These are phyloP conservation scores for Aspergillus sp. DNA, from an alignment of 2,329 filamentous ascomycete genomes.

Conservation along the genomic window DNA sequence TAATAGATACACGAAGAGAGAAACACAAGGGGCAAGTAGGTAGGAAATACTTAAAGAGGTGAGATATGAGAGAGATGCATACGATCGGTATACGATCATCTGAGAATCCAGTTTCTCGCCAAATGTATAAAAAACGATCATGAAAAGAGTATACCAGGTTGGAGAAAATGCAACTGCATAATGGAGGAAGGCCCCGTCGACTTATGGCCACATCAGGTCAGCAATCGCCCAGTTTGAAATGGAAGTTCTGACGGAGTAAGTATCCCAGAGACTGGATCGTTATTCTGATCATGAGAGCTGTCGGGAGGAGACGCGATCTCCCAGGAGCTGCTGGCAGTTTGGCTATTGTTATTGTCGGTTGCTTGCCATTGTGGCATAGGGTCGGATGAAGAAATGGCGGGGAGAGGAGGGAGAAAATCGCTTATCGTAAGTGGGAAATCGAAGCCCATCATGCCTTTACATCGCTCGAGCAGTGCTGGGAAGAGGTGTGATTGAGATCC, in stretches of 20 bases:
- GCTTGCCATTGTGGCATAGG: background rate
- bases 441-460: conserved; percentile 31
- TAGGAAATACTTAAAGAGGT: too few relatives aligned
- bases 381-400: conserved; percentile 1
- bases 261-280: conserved; percentile 7
- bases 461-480: conserved; percentile 32
- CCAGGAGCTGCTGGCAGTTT: background rate
- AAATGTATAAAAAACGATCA: too few relatives aligned
- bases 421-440: conserved; percentile 31
- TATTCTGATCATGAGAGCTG: background rate
- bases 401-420: conserved; percentile 27
- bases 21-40: background rate
- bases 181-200: too few relatives aligned
- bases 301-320: conserved; percentile 7
- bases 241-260: conserved; percentile 3
- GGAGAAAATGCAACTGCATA: background rate
- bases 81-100: too few relatives aligned
- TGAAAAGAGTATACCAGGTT: too few relatives aligned
- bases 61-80: too few relatives aligned
- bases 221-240: conserved; percentile 1
- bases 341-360: background rate
- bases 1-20: background rate
- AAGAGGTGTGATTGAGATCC: conserved; percentile 40
- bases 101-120: too few relatives aligned
- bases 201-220: background rate